These are phyloP conservation scores for Escallonia rubra DNA, from an alignment of 129 eudicot genomes.

Conservation along the genomic window DNA sequence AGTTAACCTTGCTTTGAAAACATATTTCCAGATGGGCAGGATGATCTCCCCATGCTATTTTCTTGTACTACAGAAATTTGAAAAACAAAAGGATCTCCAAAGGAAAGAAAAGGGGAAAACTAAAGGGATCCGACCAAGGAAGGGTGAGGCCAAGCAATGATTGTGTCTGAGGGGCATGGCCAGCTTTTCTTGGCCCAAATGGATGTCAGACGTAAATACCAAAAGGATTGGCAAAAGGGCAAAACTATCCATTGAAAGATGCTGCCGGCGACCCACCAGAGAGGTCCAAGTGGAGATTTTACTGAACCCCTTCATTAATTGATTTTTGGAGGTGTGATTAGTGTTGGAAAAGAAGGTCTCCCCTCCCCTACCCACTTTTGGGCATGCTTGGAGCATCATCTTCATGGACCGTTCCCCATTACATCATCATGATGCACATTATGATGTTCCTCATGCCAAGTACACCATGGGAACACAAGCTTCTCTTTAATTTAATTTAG, in stretches of 20 bases:
- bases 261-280: constrained; percentile 2
- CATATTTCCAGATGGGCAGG: too few relatives aligned
- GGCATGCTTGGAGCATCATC: constrained; percentile 19
- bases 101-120: constrained; percentile 17
- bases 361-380: neutral
- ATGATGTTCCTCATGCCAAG: constrained; percentile 40
- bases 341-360: constrained; percentile 9
- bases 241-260: neutral
- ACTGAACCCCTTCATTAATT: constrained; percentile 1
- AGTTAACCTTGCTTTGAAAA: too few relatives aligned
- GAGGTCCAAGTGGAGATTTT: constrained; percentile 13
- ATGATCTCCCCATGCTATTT: too few relatives aligned
- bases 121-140: constrained; percentile 40
- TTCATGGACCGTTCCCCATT: constrained; percentile 14
- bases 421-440: constrained; percentile 35
- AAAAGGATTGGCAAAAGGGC: neutral
- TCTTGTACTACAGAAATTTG: too few relatives aligned
- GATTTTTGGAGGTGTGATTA: neutral
- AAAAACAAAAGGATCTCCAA: too few relatives aligned
- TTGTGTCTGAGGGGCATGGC: constrained; percentile 46
- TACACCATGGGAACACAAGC: neutral
- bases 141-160: constrained; percentile 55
- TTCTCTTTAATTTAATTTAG: too few relatives aligned
- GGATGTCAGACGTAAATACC: neutral
- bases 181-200: constrained; percentile 19